Conservation (phyloP, 2,329 filamentous ascomycete species). For the Aspergillus sergii region DNA sequence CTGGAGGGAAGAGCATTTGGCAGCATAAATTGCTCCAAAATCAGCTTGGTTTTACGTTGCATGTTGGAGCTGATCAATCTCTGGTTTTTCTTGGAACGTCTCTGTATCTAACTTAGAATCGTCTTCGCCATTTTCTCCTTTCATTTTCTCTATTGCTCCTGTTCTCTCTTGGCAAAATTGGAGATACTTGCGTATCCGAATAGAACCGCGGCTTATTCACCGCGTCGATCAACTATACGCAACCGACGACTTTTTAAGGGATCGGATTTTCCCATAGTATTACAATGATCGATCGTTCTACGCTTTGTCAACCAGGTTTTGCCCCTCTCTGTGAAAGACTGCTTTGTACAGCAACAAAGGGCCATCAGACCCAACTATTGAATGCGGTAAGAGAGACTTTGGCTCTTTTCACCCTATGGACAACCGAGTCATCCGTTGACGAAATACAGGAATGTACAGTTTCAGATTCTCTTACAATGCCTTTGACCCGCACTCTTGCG, state of each 20-base stretch:
- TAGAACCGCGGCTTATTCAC: not conserved
- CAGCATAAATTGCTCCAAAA: slow-evolving; percentile 22
- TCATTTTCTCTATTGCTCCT: slow-evolving; percentile 5
- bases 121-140: slow-evolving; percentile 7
- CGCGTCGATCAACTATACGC: not conserved
- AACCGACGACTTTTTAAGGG: not conserved
- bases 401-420: not conserved
- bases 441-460: not conserved
- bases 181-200: slow-evolving; percentile 5
- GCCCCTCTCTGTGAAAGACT: not conserved
- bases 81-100: slow-evolving; percentile 4
- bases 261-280: not conserved
- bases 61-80: slow-evolving; percentile 18
- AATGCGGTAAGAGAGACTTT: not conserved
- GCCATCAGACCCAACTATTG: not conserved
- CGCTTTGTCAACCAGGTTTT: not conserved
- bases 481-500: not conserved
- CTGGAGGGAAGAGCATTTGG: slow-evolving; percentile 22
- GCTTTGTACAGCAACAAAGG: not conserved
- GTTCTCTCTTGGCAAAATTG: not conserved
- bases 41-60: slow-evolving; percentile 18
- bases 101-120: slow-evolving; percentile 19
- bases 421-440: not conserved
- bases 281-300: not conserved
- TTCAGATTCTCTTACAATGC: not conserved